Evolutionary conservation across 2,329 filamentous ascomycete genomes (phyloP).

Genomic region (Fusarium sp.): DNA sequence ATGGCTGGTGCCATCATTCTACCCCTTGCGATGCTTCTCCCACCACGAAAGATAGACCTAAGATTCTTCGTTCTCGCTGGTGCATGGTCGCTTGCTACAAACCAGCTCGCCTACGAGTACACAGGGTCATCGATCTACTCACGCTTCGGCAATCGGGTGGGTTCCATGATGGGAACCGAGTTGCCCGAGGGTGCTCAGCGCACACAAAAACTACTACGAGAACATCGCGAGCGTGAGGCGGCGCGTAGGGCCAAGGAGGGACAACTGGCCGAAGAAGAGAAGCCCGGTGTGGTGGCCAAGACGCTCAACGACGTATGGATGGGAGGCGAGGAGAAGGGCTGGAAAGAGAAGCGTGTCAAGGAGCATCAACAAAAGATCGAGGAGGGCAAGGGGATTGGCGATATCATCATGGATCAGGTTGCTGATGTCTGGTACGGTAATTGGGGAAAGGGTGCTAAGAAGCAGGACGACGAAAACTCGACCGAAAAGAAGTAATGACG

Average conservation of each 20-base stretch:
- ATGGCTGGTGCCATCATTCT: conserved; percentile 60
- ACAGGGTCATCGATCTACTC: conserved; percentile 64
- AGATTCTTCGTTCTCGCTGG: conserved; percentile 62
- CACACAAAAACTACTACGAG: conserved; percentile 59
- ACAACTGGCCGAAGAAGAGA: conserved; percentile 43
- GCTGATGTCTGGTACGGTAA: conserved; percentile 62
- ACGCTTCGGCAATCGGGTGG: conserved; percentile 58
- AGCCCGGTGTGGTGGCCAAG: conserved; percentile 48
- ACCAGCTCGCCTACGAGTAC: conserved; percentile 67
- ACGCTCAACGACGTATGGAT: conserved; percentile 65
- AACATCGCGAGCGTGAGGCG: conserved; percentile 57
- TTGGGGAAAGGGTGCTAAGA: conserved; percentile 47
- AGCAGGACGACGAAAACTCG: conserved; percentile 42
- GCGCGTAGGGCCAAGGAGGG: conserved; percentile 41
- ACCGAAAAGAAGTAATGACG: conserved; percentile 41
- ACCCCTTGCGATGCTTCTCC: conserved; percentile 61
- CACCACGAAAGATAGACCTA: conserved; percentile 63
- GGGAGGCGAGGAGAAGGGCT: conserved; percentile 66
- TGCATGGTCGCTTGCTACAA: conserved; percentile 63
- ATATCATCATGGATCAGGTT: conserved; percentile 67
- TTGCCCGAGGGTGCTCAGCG: conserved; percentile 67
- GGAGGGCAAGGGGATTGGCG: conserved; percentile 66
- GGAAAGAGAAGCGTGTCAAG: conserved; percentile 63
- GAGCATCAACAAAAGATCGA: conserved; percentile 65
- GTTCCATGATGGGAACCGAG: conserved; percentile 60